Evolutionary conservation across 2,329 filamentous ascomycete species (phyloP), one percentile per base, ranked within the genome.

Genomic region (Lecanosticta acicola): DNA sequence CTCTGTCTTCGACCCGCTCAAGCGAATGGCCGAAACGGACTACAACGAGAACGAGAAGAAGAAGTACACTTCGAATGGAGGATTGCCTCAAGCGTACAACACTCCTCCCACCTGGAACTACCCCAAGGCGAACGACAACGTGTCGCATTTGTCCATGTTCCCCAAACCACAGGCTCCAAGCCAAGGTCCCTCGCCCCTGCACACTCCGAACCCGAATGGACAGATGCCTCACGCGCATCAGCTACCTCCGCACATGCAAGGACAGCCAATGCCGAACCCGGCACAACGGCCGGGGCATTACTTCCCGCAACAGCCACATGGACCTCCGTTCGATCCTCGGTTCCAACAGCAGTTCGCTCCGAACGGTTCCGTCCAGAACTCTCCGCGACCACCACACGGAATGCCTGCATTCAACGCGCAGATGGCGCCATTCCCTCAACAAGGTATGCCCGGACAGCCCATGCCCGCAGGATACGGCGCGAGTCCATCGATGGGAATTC

Each of bases 81-180:
- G 88, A n/a, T 79, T 96, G 43, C 84, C 85, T 32, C 84, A 85
- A 20, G 83, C 91, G 3, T 96, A 84, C 66, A 84, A 88, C 58
- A 97, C 93, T 1, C 73, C 76, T 9, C 89, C 89, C 0, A 90
- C 84, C 0, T 98, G 93, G 91, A 82, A 85, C 50, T 80, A 82
- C 49, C 69, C 81, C 18, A 71, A 80, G 39, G 81, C 83, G 16
- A 84, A 87, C 54, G 74, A 79, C 35, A 86, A 94, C 54, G 87
- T 85, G 59, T 86, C 80, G 0, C 94, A 90, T 65, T 78, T 80
- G 41, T 80, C 91, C 58, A 81, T 87, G 60, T 93, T 96, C 66
- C 87, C 94, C 57, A 76, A 79, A 39, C 69, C 81, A 57, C 72
- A 80, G 41, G 71, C 79, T 58, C 70, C 75, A 35, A 68, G 73